phyloP scores from a whole-genome alignment of 345 rosid species.

The Mallotus nudiflorus region DNA sequence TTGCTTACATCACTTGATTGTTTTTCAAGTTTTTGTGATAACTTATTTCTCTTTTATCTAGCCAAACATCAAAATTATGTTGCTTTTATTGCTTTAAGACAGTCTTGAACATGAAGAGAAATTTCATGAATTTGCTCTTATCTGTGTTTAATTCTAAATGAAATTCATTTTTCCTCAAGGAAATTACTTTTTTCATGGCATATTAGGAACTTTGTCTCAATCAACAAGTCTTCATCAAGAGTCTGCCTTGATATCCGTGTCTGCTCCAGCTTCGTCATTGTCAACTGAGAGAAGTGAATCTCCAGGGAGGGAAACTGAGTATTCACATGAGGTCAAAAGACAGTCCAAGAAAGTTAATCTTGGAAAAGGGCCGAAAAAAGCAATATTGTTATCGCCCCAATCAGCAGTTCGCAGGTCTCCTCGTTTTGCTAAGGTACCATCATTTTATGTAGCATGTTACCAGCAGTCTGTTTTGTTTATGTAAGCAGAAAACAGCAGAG shows the following conservation, averaged over 20 bases:
- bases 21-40: too few species aligned
- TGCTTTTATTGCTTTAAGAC: neutral
- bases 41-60: too few species aligned
- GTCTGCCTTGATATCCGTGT: constrained; percentile 47
- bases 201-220: constrained; percentile 48
- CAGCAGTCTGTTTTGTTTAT: neutral
- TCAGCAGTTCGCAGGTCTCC: constrained; percentile 66
- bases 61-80: neutral
- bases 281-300: constrained; percentile 57
- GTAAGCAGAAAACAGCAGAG: neutral
- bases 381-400: constrained; percentile 52
- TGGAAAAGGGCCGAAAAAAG: constrained; percentile 34
- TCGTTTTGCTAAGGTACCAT: constrained; percentile 50
- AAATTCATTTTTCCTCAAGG: constrained; percentile 3
- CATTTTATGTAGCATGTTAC: neutral
- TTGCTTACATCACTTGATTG: constrained; percentile 7
- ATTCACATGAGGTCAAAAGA: constrained; percentile 19
- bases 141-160: constrained; percentile 15
- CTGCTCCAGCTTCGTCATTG: constrained; percentile 64
- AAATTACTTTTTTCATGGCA: constrained; percentile 19
- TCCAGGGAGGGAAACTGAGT: constrained; percentile 41
- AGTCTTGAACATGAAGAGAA: neutral
- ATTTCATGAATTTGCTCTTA: constrained; percentile 2
- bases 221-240: constrained; percentile 48
- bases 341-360: constrained; percentile 33